Evolutionary conservation across 257 asterid genomes (phyloP), one percentile per base, ranked within the genome.

Genomic region (Craterostigma plantagineum): DNA sequence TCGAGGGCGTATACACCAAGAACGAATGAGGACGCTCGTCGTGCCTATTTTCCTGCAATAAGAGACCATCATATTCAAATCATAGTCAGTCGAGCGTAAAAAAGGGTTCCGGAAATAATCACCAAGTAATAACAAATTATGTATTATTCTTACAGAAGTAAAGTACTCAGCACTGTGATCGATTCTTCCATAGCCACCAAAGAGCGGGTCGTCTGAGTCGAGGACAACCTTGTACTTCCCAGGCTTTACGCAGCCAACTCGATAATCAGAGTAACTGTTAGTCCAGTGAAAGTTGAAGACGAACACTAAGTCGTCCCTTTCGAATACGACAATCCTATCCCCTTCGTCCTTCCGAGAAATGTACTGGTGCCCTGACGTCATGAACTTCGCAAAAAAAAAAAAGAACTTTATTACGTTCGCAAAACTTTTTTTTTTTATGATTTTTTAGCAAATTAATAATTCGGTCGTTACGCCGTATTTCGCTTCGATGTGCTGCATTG

Each of bases 401-500:
- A n/a, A n/a, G n/a, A n/a, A n/a, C n/a, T n/a, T 33, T 35, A 46
- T 10, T 17, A 34, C 43, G 34, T 44, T 18, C n/a, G 50, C 47
- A 9, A 51, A n/a, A 62, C 47, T 14, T 11, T 13, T 23, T 23
- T 23, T 23, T 23, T 23, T 23, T 2, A 23, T 6, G 4, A 6
- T 23, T 2, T 23, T 23, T 2, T 12, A n/a, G n/a, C n/a, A n/a
- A n/a, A n/a, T n/a, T n/a, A 33, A n/a, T 11, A 34, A 12, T 11
- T 12, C 0, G 17, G 1, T 7, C 7, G 12, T 8, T 77, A 87
- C 98, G 41, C 84, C 66, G 53, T 87, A 77, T 53, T 51, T 63
- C 62, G 76, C 95, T 79, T 83, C 98, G 63, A 82, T 77, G 58
- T 82, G 75, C 55, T 87, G 98, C 93, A 87, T 79, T 45, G 92